Conservation (phyloP, 371 early-diverging fungal species). For the Lichtheimia hyalospora region DNA sequence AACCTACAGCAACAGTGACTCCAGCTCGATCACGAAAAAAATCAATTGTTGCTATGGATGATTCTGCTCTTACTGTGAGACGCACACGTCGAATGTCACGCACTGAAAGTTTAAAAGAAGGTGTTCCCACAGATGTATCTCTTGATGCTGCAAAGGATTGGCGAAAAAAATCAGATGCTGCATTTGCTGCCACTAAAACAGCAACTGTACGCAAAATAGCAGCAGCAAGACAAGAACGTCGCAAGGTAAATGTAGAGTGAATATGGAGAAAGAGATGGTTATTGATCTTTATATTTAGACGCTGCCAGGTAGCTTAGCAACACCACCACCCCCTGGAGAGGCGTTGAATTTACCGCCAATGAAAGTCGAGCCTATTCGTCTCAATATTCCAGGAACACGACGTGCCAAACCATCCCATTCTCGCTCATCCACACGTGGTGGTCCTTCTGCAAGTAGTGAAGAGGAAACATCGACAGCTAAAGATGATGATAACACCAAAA, state of each 20-base stretch:
- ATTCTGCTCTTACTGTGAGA: slow-evolving; percentile 4
- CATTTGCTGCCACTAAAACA: background rate
- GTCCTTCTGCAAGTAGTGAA: slow-evolving; percentile 15
- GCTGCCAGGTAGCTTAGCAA: slow-evolving; percentile 48
- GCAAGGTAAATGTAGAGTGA: too few relatives aligned
- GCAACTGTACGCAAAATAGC: slow-evolving; percentile 2
- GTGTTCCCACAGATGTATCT: slow-evolving; percentile 35
- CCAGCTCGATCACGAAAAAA: slow-evolving; percentile 14
- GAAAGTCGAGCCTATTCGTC: slow-evolving; percentile 45
- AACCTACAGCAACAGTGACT: too few relatives aligned
- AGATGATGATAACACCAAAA: background rate
- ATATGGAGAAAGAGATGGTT: too few relatives aligned
- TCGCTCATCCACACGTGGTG: background rate
- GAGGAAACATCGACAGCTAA: slow-evolving; percentile 13
- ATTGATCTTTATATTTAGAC: slow-evolving; percentile 23
- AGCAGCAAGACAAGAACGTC: too few relatives aligned
- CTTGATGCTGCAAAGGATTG: slow-evolving; percentile 20
- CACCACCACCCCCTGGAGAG: slow-evolving; percentile 44
- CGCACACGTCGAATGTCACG: slow-evolving; percentile 26
- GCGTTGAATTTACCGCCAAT: slow-evolving; percentile 46
- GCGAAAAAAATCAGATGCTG: slow-evolving; percentile 21
- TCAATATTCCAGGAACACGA: slow-evolving; percentile 29
- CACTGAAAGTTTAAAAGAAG: slow-evolving; percentile 43
- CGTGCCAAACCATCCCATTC: slow-evolving; percentile 24
- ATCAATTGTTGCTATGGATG: slow-evolving; percentile 18